Conservation (phyloP, 306 rosid genomes). For the Cicer arietinum region DNA sequence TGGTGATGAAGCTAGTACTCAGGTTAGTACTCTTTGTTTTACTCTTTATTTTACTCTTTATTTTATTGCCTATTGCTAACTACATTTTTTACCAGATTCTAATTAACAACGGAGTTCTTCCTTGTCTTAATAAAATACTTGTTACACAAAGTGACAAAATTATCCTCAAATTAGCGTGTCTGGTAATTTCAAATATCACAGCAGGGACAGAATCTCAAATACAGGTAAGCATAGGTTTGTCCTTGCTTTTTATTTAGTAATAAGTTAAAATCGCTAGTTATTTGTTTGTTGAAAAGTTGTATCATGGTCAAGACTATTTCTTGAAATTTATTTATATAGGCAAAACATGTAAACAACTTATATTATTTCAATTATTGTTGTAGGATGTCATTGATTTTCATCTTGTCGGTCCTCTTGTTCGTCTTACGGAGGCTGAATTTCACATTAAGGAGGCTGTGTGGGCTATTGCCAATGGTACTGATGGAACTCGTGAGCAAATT, state of each 20-base stretch:
- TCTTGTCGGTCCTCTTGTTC: slow-evolving; percentile 64
- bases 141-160: slow-evolving; percentile 78
- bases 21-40: background rate
- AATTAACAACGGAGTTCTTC: slow-evolving; percentile 74
- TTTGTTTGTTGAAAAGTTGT: no score
- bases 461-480: slow-evolving; percentile 82
- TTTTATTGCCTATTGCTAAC: background rate
- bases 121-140: slow-evolving; percentile 61
- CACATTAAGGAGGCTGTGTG: slow-evolving; percentile 90
- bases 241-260: background rate
- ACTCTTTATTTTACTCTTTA: background rate
- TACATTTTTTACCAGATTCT: slow-evolving; percentile 55
- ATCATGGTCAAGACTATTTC: no score
- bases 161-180: slow-evolving; percentile 88
- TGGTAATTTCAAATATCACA: slow-evolving; percentile 87
- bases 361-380: background rate
- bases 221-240: slow-evolving; percentile 56
- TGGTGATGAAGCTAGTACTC: no score
- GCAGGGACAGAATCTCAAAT: slow-evolving; percentile 76
- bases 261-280: no score
- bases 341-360: background rate
- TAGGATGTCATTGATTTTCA: slow-evolving; percentile 75
- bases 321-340: background rate
- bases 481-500: background rate
- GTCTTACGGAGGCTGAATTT: slow-evolving; percentile 81